A percentile compares a stretch with the other conserved stretches of the same genome.
Conservation (phyloP, 306 rosid species). For the Cicer yamashitae region DNA sequence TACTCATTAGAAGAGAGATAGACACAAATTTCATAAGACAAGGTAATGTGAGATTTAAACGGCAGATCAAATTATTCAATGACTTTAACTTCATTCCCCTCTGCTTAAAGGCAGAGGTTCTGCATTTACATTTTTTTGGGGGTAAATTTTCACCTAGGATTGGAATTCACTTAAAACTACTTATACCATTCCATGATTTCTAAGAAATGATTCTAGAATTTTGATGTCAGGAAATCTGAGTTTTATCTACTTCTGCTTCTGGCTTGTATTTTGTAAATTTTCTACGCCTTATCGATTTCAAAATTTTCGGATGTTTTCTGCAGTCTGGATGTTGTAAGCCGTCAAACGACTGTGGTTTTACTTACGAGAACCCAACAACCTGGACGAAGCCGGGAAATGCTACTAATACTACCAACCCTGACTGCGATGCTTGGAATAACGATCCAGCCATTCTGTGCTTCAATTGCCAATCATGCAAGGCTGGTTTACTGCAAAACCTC, state of each 20-base stretch:
- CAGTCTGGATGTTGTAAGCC: conserved; percentile 97
- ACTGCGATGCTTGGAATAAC: conserved; percentile 67
- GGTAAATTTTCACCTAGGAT: not conserved
- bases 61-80: too few species aligned
- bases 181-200: not conserved
- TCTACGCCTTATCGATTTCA: not conserved
- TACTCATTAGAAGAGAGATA: not conserved
- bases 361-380: conserved; percentile 45
- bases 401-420: conserved; percentile 34
- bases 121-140: not conserved
- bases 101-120: not conserved
- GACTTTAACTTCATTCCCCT: not conserved
- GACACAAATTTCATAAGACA: too few species aligned
- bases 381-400: conserved; percentile 47
- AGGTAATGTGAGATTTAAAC: too few species aligned
- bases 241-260: not conserved
- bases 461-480: conserved; percentile 83
- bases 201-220: not conserved
- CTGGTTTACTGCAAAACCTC: conserved; percentile 74
- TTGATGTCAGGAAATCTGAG: not conserved
- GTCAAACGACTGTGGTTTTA: conserved; percentile 55
- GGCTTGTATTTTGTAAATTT: not conserved
- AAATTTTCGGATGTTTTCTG: conserved; percentile 19
- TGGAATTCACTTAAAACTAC: not conserved
- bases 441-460: conserved; percentile 58